Evolutionary conservation across 805 yeast species (phyloP).

Genomic region (Wickerhamomyces mucosus): DNA sequence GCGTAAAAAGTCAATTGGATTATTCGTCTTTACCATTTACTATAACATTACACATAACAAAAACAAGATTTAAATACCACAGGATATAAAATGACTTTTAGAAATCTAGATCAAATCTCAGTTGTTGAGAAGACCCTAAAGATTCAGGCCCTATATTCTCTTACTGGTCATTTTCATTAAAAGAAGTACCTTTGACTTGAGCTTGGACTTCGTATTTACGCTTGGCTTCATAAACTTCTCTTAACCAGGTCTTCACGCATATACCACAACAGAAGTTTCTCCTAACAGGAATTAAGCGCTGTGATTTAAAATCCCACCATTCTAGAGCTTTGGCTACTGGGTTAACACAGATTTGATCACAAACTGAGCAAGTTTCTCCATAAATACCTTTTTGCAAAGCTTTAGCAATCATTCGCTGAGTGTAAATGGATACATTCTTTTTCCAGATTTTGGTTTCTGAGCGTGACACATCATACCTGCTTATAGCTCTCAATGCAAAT

Average conservation of each 20-base stretch:
- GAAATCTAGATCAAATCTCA: too few species aligned
- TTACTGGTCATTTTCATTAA: too few species aligned
- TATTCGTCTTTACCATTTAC: too few species aligned
- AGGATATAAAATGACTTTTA: too few species aligned
- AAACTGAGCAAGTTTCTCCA: constrained; percentile 44
- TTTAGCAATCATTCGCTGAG: constrained; percentile 36
- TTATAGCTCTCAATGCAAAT: constrained; percentile 37
- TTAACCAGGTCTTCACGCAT: constrained; percentile 31
- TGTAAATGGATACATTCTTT: constrained; percentile 31
- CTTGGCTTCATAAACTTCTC: constrained; percentile 10
- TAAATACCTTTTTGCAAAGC: constrained; percentile 44
- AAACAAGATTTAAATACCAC: too few species aligned
- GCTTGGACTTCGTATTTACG: neutral
- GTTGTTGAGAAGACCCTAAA: too few species aligned
- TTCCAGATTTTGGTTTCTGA: constrained; percentile 50
- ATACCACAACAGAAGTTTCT: constrained; percentile 45
- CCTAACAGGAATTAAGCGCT: constrained; percentile 41
- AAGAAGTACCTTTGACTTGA: too few species aligned
- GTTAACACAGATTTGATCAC: constrained; percentile 39
- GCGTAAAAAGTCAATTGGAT: too few species aligned
- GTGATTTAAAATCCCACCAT: constrained; percentile 57
- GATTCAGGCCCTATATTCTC: too few species aligned
- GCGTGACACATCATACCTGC: constrained; percentile 41
- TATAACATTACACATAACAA: too few species aligned
- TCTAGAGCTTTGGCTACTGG: constrained; percentile 51